Conservation (phyloP, 148 eudicot species). For the Diospyros kaki region DNA sequence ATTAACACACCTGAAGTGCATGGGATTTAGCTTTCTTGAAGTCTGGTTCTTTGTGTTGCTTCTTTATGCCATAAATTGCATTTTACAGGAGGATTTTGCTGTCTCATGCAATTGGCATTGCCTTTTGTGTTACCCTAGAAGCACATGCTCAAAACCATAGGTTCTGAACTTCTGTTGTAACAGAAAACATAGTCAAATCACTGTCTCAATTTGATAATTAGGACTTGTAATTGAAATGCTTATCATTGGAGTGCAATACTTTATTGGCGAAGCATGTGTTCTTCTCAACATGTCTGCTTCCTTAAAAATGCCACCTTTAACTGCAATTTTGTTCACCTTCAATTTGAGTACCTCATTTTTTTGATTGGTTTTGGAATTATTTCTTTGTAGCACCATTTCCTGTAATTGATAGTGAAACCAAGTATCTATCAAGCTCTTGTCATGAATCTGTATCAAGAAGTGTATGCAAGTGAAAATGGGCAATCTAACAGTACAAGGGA, state of each 20-base stretch:
- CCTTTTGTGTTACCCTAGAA: too few species aligned
- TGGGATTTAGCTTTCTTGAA: background rate
- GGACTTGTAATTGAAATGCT: too few species aligned
- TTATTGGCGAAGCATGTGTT: background rate
- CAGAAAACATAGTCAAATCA: too few species aligned
- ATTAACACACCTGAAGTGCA: background rate
- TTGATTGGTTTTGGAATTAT: background rate
- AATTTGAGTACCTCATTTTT: background rate
- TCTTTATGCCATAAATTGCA: background rate
- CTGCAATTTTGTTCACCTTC: background rate
- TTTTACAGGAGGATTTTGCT: background rate
- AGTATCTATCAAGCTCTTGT: conserved; percentile 16
- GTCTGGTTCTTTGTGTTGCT: background rate
- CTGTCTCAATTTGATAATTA: too few species aligned
- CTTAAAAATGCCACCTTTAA: background rate
- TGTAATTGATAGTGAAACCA: conserved; percentile 7
- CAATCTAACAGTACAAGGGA: conserved; percentile 20
- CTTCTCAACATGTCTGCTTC: background rate
- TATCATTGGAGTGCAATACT: too few species aligned
- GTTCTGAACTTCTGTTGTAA: too few species aligned
- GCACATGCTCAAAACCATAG: too few species aligned
- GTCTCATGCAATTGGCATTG: too few species aligned
- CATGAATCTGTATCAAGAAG: conserved; percentile 50
- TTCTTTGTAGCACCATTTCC: conserved; percentile 1
- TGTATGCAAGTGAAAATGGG: conserved; percentile 31